Conservation (phyloP, 768 basidiomycete species). For the Phlebiopsis flavidoalba region DNA sequence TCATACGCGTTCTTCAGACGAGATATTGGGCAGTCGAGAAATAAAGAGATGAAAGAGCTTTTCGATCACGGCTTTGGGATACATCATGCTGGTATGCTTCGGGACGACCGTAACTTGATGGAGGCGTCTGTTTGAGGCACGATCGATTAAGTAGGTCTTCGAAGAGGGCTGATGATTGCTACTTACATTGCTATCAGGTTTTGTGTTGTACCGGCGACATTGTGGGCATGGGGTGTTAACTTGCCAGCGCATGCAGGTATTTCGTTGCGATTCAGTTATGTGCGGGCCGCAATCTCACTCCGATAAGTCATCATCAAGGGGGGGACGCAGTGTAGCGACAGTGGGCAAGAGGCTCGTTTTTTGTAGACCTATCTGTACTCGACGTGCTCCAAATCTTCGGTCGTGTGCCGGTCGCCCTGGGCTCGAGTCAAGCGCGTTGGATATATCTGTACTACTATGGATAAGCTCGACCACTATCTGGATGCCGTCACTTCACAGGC, state of each 20-base stretch:
- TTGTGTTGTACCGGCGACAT: conserved; percentile 95
- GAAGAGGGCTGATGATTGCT: not conserved
- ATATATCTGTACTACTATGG: conserved; percentile 92
- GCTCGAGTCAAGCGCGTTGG: conserved; percentile 88
- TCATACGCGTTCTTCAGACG: conserved; percentile 72
- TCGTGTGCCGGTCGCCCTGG: conserved; percentile 88
- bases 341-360: conserved; percentile 85
- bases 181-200: conserved; percentile 51
- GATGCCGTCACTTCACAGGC: conserved; percentile 86
- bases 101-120: conserved; percentile 91
- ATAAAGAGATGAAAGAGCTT: conserved; percentile 95
- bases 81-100: conserved; percentile 97
- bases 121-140: conserved; percentile 89
- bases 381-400: conserved; percentile 98
- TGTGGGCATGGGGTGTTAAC: conserved; percentile 99
- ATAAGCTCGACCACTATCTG: conserved; percentile 89
- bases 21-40: conserved; percentile 75
- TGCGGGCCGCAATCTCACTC: not conserved
- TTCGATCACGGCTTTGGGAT: conserved; percentile 94
- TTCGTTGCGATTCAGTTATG: not conserved
- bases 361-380: conserved; percentile 88
- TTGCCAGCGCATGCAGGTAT: conserved; percentile 91
- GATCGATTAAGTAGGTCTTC: conserved; percentile 68
- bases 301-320: conserved; percentile 85
- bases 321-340: conserved; percentile 97